Conservation (phyloP, 192 early-diverging fungal species). For the Umbelopsis ramanniana region DNA sequence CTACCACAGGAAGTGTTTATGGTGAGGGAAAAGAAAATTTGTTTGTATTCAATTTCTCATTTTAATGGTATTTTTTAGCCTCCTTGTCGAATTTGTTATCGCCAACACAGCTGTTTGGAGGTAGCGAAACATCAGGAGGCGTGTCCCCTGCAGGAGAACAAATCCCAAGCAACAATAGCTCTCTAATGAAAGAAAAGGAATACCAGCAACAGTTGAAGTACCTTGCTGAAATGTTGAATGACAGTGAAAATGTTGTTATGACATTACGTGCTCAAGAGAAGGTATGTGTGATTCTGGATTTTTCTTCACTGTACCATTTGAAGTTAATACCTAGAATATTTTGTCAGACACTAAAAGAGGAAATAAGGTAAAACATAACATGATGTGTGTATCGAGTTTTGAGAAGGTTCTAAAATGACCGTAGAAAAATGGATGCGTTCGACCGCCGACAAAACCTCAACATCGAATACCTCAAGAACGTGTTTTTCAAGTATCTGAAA, state of each 20-base stretch:
- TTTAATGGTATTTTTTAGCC: conserved; percentile 3
- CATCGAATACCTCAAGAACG: conserved; percentile 74
- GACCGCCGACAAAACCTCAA: conserved; percentile 69
- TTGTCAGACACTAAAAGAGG: conserved; percentile 32
- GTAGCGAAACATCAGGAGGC: conserved; percentile 13
- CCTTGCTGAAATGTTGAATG: conserved; percentile 58
- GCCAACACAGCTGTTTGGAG: neutral
- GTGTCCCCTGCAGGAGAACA: neutral
- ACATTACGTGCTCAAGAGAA: conserved; percentile 57
- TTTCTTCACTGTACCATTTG: neutral
- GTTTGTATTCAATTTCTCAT: neutral
- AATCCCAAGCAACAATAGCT: neutral
- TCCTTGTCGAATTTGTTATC: conserved; percentile 24
- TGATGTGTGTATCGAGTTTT: neutral
- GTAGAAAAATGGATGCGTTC: conserved; percentile 59
- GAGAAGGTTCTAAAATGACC: conserved; percentile 41
- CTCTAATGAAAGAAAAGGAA: conserved; percentile 6
- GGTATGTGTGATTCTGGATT: conserved; percentile 31
- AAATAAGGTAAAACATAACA: conserved; percentile 26
- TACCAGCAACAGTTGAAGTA: conserved; percentile 50
- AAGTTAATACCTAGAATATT: neutral
- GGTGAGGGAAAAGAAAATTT: neutral
- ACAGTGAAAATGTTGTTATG: conserved; percentile 55
- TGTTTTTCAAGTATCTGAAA: conserved; percentile 67
- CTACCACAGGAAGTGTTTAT: conserved; percentile 8